These are phyloP conservation scores for Picochlorum costavermella DNA, from an alignment of 139 green algal species.

Conservation along the genomic window DNA sequence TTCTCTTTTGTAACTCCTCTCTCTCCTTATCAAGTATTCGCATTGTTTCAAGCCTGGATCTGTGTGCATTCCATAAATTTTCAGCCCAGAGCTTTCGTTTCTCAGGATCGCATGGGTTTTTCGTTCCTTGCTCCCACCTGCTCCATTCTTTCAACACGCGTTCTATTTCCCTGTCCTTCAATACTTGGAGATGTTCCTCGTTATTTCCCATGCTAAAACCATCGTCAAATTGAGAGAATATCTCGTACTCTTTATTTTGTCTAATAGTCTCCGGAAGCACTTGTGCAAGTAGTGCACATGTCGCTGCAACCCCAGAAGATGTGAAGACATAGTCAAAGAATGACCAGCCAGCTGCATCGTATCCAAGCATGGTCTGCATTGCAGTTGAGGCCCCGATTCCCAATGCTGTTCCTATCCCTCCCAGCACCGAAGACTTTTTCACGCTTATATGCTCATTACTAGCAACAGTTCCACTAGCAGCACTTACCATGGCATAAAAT, in stretches of 20 bases:
- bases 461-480: neutral
- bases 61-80: constrained; percentile 34
- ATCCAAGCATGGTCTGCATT: neutral
- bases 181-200: neutral
- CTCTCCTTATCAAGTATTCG: constrained; percentile 16
- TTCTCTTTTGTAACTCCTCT: neutral
- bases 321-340: constrained; percentile 2
- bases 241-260: neutral
- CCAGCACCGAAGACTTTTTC: constrained; percentile 1
- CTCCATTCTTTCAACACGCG: constrained; percentile 59
- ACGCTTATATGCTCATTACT: neutral
- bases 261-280: constrained; percentile 11
- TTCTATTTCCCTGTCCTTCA: neutral
- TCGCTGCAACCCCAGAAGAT: neutral
- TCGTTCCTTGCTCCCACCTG: constrained; percentile 54
- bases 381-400: too few relatives aligned
- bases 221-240: neutral
- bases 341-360: neutral
- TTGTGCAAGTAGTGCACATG: constrained; percentile 22
- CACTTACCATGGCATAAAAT: neutral
- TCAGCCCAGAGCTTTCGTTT: constrained; percentile 49
- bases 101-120: constrained; percentile 42
- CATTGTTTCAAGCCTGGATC: constrained; percentile 29
- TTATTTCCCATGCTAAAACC: neutral
- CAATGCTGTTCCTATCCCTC: too few relatives aligned